Evolutionary conservation across 148 eudicot genomes (phyloP), one percentile per base, ranked within the genome.

Genomic region (Spergularia bocconei): DNA sequence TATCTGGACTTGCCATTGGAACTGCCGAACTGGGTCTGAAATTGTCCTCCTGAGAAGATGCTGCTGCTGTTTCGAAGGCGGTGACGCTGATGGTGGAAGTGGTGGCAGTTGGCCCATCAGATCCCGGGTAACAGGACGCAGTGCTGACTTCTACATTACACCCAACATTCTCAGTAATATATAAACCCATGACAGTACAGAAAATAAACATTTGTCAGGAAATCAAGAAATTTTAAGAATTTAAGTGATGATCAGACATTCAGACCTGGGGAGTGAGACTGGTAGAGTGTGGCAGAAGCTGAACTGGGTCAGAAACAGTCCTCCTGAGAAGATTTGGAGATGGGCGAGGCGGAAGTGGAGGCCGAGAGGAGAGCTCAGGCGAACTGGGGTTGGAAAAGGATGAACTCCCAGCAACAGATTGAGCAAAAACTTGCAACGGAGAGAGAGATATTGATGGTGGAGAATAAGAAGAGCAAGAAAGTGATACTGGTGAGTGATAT

Each of bases 21-120:
- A 69, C n/a, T n/a, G n/a, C n/a, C n/a, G n/a, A n/a, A n/a, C 60
- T 69, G 72, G 72, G 2, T 69, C 72, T 23, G 72, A 69, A 9
- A 69, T 51, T 2, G 72, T 25, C 57, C 72, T 69, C 13, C 72
- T 69, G 14, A 68, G 71, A 23, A 52, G 15, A 25, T 13, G 29
- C 36, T 29, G 36, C 36, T 44, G 48, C 48, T 44, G 7, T 6
- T 6, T 6, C 0, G 48, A 44, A 44, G 60, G 29, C 12, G 72
- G 60, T 1, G 63, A 59, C 11, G 60, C 16, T 13, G 72, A 69
- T 15, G 72, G 55, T 15, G 72, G 72, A 12, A 69, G 59, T 53
- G 72, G 72, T 25, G 72, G 55, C 38, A 69, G n/a, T 23, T 52
- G 72, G 8, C 72, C 72, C 72, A 52, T 51, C 72, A 69, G 21